Conservation (phyloP, 2,329 filamentous ascomycete genomes). For the Clarireedia monteithiana region DNA sequence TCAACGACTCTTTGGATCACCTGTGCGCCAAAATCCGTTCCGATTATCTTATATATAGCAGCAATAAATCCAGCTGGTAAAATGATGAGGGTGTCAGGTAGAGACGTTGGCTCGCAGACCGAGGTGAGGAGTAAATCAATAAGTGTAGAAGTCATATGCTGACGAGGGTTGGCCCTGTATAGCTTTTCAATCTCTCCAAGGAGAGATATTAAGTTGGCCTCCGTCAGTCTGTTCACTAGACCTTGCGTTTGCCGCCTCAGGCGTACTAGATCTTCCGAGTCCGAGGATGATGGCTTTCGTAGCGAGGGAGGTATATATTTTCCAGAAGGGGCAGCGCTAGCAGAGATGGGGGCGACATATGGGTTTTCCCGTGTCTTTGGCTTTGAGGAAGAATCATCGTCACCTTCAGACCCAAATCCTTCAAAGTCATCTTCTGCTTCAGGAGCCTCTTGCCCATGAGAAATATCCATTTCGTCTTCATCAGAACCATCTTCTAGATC, state of each 20-base stretch:
- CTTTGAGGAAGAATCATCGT: slow-evolving; percentile 31
- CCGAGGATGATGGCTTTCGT: slow-evolving; percentile 53
- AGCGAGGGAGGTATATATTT: slow-evolving; percentile 92
- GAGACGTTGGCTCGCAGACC: slow-evolving; percentile 66
- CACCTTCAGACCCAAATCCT: slow-evolving; percentile 32
- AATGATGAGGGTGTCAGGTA: slow-evolving; percentile 86
- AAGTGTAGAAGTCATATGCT: slow-evolving; percentile 75
- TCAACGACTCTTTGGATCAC: slow-evolving; percentile 72
- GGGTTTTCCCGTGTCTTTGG: slow-evolving; percentile 67
- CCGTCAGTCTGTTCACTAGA: slow-evolving; percentile 85
- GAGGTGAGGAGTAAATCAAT: slow-evolving; percentile 72
- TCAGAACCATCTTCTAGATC: slow-evolving; percentile 25
- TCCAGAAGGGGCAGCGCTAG: slow-evolving; percentile 38
- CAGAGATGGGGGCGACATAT: slow-evolving; percentile 64
- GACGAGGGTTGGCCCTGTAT: slow-evolving; percentile 78
- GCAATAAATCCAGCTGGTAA: slow-evolving; percentile 85
- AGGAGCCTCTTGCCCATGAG: slow-evolving; percentile 31
- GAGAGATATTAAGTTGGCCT: slow-evolving; percentile 81
- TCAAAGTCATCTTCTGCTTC: slow-evolving; percentile 34
- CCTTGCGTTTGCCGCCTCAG: slow-evolving; percentile 79
- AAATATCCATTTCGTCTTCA: slow-evolving; percentile 20
- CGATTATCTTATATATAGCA: slow-evolving; percentile 78
- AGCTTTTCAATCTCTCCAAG: slow-evolving; percentile 73
- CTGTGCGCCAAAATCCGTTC: slow-evolving; percentile 83
- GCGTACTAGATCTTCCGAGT: slow-evolving; percentile 58